Evolutionary conservation across 2,329 filamentous ascomycete genomes (phyloP), one percentile per base, ranked within the genome.

Genomic region (Amauroascus verrucosus): DNA sequence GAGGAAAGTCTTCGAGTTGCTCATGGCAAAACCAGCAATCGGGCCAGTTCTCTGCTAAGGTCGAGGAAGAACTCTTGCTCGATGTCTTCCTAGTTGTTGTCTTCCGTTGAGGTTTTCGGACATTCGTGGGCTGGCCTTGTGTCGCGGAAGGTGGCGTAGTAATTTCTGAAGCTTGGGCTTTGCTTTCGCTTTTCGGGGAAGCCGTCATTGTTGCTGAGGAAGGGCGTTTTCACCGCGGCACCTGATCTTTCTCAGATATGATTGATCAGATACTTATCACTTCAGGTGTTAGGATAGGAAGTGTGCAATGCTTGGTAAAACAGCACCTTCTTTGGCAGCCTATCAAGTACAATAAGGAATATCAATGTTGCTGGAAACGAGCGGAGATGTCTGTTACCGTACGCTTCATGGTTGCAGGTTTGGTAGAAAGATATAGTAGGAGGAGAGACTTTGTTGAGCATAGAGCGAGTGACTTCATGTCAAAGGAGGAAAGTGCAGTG

Each of bases 1-100:
- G 54, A 4, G 54, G 54, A 26, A 49, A 54, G 5, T 51, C 47
- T n/a, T 40, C 41, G 33, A 56, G 48, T 40, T 44, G 46, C 11
- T 30, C 33, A n/a, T n/a, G 16, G 38, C 54, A 56, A 30, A 16
- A 47, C 54, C 54, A 56, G 30, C 54, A 56, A 8, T 54, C 51
- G n/a, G 54, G 54, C 48, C 52, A 44, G 32, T 26, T 48, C 43
- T 53, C 51, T 33, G 40, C 43, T n/a, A 13, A 8, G 11, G 5
- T 26, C 13, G 30, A 6, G 16, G 22, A 16, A 11, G 47, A 1
- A 30, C 9, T 14, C 5, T 30, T 13, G 20, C 9, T 11, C 13
- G 24, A 24, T 6, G 32, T 3, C 30, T 26, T 45, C 13, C 13
- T 18, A 4, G 16, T 28, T 38, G 38, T n/a, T 8, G 6, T 13